phyloP scores from a whole-genome alignment of 306 rosid genomes.

The Carpinus fangiana region DNA sequence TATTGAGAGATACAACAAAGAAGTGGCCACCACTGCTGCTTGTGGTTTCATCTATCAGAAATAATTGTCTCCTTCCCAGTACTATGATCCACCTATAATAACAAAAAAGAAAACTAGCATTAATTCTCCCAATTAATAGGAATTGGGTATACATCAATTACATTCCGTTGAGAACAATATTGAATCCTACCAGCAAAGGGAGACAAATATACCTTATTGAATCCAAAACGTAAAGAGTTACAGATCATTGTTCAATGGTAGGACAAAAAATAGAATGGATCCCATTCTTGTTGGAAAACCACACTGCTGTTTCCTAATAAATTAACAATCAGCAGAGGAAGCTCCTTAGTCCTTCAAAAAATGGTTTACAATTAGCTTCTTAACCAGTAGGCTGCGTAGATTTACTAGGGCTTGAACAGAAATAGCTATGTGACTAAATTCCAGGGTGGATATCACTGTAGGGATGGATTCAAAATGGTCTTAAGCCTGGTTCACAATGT shows the following conservation, averaged over 20 bases:
- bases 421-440: background rate
- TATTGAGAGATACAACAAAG: too few relatives aligned
- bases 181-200: too few relatives aligned
- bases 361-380: background rate
- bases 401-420: background rate
- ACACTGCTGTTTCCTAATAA: background rate
- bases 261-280: background rate
- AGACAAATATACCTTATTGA: too few relatives aligned
- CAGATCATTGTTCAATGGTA: background rate
- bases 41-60: too few relatives aligned
- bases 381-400: background rate
- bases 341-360: background rate
- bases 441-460: background rate
- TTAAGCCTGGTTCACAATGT: slow-evolving; percentile 5
- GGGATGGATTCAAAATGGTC: background rate
- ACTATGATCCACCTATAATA: too few relatives aligned
- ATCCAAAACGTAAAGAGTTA: background rate
- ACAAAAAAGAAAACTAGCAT: too few relatives aligned
- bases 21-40: too few relatives aligned
- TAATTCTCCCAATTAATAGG: too few relatives aligned
- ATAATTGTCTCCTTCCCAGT: too few relatives aligned
- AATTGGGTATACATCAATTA: too few relatives aligned
- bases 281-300: too few relatives aligned
- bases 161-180: too few relatives aligned
- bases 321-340: background rate